Conservation (phyloP, 1,284 basidiomycete genomes). For the Puccinia triticina region DNA sequence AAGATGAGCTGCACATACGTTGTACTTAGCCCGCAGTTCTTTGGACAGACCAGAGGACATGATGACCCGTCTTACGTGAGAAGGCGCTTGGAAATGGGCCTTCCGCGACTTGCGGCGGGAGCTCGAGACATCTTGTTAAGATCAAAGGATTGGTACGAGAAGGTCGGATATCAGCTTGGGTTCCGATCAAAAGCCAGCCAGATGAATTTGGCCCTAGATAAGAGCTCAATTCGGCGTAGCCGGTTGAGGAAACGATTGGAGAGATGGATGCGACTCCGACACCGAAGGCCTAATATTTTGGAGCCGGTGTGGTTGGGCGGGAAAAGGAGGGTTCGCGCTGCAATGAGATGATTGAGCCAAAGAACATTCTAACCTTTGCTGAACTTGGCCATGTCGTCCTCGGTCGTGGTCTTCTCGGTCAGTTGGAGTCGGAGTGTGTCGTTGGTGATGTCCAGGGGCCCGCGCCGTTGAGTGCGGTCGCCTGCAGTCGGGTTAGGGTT, state of each 20-base stretch:
- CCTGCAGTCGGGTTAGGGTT: not conserved
- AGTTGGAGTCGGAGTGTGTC: conserved; percentile 16
- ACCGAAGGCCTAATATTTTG: not conserved
- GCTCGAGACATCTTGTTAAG: conserved; percentile 72
- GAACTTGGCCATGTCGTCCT: conserved; percentile 30
- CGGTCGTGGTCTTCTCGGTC: not conserved
- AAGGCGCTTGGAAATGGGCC: conserved; percentile 91
- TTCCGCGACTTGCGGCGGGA: conserved; percentile 95
- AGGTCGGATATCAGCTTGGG: conserved; percentile 18
- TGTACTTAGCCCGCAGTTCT: conserved; percentile 40
- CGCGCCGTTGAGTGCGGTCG: not conserved
- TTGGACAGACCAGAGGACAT: conserved; percentile 49
- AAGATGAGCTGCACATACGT: conserved; percentile 9
- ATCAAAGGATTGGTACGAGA: not conserved
- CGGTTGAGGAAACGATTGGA: not conserved
- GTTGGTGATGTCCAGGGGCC: not conserved
- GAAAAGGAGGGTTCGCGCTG: not conserved
- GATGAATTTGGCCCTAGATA: conserved; percentile 56
- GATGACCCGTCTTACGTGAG: conserved; percentile 59
- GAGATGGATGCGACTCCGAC: not conserved
- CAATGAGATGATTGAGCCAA: not conserved
- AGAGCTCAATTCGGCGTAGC: conserved; percentile 58
- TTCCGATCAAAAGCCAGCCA: conserved; percentile 57
- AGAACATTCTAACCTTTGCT: conserved; percentile 27
- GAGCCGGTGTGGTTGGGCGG: not conserved